Evolutionary conservation across 768 basidiomycete genomes (phyloP).

Genomic region (Gymnopilus dilepis): DNA sequence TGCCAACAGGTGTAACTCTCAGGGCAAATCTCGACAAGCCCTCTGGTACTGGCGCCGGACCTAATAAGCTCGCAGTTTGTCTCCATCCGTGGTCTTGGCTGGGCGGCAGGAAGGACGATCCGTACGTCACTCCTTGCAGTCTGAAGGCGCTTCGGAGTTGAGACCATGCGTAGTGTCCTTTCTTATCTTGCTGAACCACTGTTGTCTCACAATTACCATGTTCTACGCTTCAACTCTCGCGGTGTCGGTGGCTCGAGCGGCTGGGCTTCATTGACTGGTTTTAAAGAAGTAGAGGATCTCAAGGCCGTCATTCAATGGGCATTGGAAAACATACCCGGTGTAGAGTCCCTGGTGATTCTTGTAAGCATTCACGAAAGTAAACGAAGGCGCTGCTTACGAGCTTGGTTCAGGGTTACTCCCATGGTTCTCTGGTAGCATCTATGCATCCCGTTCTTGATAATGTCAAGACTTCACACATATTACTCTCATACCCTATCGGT

Average conservation of each 20-base stretch:
- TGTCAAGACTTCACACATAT: slow-evolving; percentile 63
- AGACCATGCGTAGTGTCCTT: slow-evolving; percentile 17
- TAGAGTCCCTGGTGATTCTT: slow-evolving; percentile 60
- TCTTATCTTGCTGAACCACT: slow-evolving; percentile 38
- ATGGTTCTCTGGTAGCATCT: slow-evolving; percentile 77
- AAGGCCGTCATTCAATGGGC: slow-evolving; percentile 65
- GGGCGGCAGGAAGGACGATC: slow-evolving; percentile 76
- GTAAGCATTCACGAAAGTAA: slow-evolving; percentile 38
- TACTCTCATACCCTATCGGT: slow-evolving; percentile 80
- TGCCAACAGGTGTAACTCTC: slow-evolving; percentile 48
- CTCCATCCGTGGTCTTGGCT: slow-evolving; percentile 89
- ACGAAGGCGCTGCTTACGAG: slow-evolving; percentile 9
- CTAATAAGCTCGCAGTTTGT: slow-evolving; percentile 64
- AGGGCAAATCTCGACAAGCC: slow-evolving; percentile 44
- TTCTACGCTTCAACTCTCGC: slow-evolving; percentile 78
- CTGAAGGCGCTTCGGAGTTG: background rate
- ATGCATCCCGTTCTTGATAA: slow-evolving; percentile 59
- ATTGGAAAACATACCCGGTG: slow-evolving; percentile 43
- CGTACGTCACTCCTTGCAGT: slow-evolving; percentile 49
- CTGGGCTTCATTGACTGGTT: slow-evolving; percentile 74
- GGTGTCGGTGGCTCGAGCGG: slow-evolving; percentile 79
- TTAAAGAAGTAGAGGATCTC: slow-evolving; percentile 73
- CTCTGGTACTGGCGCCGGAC: slow-evolving; percentile 13
- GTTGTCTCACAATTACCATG: slow-evolving; percentile 52
- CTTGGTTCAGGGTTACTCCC: slow-evolving; percentile 57